These are phyloP conservation scores for Epichloe sylvatica DNA, from an alignment of 2,329 filamentous ascomycete genomes.

Conservation along the genomic window DNA sequence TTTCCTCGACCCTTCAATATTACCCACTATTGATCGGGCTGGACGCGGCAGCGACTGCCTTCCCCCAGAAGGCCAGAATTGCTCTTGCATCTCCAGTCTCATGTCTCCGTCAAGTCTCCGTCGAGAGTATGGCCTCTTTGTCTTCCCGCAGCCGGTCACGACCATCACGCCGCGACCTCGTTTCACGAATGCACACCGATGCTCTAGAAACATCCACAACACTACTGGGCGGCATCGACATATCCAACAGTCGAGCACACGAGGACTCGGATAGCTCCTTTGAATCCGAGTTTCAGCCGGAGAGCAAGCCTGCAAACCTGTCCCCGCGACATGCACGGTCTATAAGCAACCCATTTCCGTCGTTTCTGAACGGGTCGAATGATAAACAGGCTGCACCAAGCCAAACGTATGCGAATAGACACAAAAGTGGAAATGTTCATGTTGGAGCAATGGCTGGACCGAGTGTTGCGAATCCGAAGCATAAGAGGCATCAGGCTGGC, in stretches of 20 bases:
- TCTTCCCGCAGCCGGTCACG: constrained; percentile 16
- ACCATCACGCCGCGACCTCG: constrained; percentile 18
- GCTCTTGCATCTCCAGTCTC: not conserved
- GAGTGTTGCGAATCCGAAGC: constrained; percentile 10
- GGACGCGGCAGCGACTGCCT: not conserved
- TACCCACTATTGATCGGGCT: not conserved
- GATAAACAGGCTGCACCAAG: constrained; percentile 33
- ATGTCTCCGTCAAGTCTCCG: not conserved
- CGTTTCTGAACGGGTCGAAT: constrained; percentile 49
- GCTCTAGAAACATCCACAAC: constrained; percentile 20
- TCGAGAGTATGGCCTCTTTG: constrained; percentile 19
- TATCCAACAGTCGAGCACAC: constrained; percentile 16
- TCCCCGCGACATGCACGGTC: constrained; percentile 34
- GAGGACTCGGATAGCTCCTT: constrained; percentile 29
- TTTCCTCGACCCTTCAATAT: constrained; percentile 1
- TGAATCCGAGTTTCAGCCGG: constrained; percentile 26
- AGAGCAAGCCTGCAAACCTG: constrained; percentile 9
- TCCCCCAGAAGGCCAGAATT: not conserved
- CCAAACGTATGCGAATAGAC: constrained; percentile 18
- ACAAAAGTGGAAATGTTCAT: constrained; percentile 18
- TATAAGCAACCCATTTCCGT: constrained; percentile 68
- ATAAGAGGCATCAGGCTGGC: constrained; percentile 20
- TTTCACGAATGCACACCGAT: constrained; percentile 23
- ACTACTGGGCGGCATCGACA: constrained; percentile 14
- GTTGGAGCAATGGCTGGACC: constrained; percentile 10